Percentiles rank a stretch among this genome's conserved stretches.
These are phyloP conservation scores for Sclerotinia spermophila DNA, from an alignment of 2,329 filamentous ascomycete genomes.

Conservation along the genomic window DNA sequence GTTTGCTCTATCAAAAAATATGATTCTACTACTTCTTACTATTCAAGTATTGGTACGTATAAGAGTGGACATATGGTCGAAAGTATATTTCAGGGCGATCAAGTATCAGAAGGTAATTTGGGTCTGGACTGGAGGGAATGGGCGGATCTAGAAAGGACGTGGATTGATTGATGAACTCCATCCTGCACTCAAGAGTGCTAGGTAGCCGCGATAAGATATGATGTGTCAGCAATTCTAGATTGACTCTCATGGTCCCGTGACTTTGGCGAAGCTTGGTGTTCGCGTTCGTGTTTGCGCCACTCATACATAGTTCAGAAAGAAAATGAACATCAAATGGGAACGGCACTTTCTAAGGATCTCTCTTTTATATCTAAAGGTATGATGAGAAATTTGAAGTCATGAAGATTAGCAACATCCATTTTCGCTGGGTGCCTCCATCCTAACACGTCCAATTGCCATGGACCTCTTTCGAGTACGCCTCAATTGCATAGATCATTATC, in stretches of 20 bases:
- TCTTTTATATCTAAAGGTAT: background rate
- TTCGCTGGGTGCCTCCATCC: background rate
- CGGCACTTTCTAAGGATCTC: background rate
- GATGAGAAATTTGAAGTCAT: background rate
- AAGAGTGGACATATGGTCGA: background rate
- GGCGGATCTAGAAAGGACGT: background rate
- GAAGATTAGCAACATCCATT: slow-evolving; percentile 6
- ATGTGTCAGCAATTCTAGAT: background rate
- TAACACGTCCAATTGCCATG: slow-evolving; percentile 42
- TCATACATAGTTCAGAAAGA: background rate
- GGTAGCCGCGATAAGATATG: background rate
- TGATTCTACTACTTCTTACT: background rate
- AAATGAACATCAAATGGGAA: background rate
- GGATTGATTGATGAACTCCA: background rate
- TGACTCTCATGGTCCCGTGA: background rate
- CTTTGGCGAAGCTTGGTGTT: background rate
- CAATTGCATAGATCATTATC: slow-evolving; percentile 96
- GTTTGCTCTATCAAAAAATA: background rate
- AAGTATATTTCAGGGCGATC: background rate
- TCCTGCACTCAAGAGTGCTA: too few relatives aligned
- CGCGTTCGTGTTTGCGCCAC: slow-evolving; percentile 12
- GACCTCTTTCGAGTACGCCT: slow-evolving; percentile 84
- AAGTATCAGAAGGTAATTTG: background rate
- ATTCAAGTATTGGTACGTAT: background rate
- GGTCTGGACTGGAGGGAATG: background rate